A percentile compares a stretch with the other conserved stretches of the same genome.
Conservation (phyloP, 1,284 basidiomycete genomes). For the Heliocybe sulcata region DNA sequence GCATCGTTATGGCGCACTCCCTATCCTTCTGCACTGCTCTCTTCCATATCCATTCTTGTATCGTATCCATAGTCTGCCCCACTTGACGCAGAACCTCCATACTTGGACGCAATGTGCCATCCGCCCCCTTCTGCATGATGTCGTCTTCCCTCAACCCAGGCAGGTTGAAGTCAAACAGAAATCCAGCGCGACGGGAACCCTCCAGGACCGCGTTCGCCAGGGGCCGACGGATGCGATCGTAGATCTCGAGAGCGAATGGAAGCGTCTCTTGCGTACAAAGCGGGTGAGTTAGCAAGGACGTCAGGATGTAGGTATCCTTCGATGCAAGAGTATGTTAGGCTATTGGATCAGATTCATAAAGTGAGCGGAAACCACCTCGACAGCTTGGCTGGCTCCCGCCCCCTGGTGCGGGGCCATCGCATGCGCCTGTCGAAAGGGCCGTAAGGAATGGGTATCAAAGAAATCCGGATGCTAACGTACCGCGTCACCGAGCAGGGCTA, state of each 20-base stretch:
- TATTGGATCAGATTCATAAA: too few relatives aligned
- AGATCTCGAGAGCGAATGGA: conserved; percentile 31
- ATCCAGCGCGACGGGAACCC: neutral
- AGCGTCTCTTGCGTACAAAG: conserved; percentile 28
- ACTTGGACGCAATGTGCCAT: neutral
- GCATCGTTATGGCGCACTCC: neutral
- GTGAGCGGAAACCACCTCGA: conserved; percentile 18
- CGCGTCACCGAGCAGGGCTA: conserved; percentile 22
- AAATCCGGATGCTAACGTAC: conserved; percentile 9
- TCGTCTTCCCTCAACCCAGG: neutral
- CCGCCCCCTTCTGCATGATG: neutral
- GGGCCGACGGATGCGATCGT: conserved; percentile 39
- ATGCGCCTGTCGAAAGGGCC: conserved; percentile 18
- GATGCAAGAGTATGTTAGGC: neutral
- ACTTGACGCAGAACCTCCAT: neutral
- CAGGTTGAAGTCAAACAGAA: neutral
- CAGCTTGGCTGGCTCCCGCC: conserved; percentile 26
- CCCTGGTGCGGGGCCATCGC: conserved; percentile 27
- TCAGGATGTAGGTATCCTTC: conserved; percentile 46
- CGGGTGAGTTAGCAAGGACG: conserved; percentile 36
- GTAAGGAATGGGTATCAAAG: neutral
- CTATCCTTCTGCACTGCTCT: neutral
- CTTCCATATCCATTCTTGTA: neutral
- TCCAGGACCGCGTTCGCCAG: neutral
- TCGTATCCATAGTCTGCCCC: neutral